Base-by-base conservation (phyloP, 495 filamentous ascomycete species). In the Amphirosellinia nigrospora region DNA sequence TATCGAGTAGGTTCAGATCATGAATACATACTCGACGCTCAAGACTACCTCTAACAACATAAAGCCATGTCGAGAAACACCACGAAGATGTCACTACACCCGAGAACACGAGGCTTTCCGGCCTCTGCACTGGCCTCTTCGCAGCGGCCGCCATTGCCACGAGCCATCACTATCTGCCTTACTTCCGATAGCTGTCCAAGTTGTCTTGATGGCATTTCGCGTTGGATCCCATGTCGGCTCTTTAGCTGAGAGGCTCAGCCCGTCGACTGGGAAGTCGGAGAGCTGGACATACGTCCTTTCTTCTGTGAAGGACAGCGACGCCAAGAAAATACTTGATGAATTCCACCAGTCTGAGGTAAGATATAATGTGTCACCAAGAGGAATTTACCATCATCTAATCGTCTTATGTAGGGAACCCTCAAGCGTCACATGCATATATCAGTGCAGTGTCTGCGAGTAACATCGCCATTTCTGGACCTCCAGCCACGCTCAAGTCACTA, bases 401-500 rank as follows among this genome's bases (percentile, higher is more conserved):
- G 19, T 72, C 34, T 63, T 16, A 34, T 52, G 32, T 92, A 87
- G 83, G 82, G 45, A 86, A 91, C 50, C 85, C 91, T 11, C 79
- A 79, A 46, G 87, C 89, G 28, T 89, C 83, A 65, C 84, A 84
- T 60, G 89, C 89, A 0, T 97, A 94, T 77, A 82, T 95, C 59
- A 94, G 91, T 77, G 92, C 92, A 19, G 83, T 91, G 45, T 90
- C 90, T 63, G 80, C 86, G 15, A 91, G 86, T 78, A 89, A 88
- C 53, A 77, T 96, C 50, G 91, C 92, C 46, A 86, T 97, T 61
- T 94, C 92, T 73, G 93, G 90, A n/a, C 91, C 93, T 3, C 93
- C 93, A 3, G 77, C 79, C 4, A 88, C 88, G 0, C 82, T 93
- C 16, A 81, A 85, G 50, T 74, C 83, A 1, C 83, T 96, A 30